Evolutionary conservation across 257 asterid genomes (phyloP).

Genomic region (Solanum microdontum): DNA sequence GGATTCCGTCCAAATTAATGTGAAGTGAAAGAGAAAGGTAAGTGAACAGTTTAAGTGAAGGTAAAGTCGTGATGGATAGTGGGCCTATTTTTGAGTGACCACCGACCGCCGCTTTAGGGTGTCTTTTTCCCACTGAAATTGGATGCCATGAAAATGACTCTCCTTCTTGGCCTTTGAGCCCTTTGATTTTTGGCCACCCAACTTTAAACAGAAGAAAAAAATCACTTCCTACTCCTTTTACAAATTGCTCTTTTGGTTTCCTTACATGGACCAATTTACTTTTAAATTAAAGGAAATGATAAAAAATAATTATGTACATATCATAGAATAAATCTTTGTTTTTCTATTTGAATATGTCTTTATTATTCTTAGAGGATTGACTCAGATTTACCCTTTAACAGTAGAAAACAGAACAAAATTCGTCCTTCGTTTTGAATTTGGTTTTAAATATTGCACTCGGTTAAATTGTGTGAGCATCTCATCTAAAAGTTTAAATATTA

Average conservation of each 20-base stretch:
- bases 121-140: constrained; percentile 1
- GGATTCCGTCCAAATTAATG: neutral
- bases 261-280: neutral
- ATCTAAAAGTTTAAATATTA: no score
- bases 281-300: neutral
- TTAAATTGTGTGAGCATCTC: neutral
- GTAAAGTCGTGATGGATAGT: neutral
- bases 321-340: neutral
- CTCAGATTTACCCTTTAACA: neutral
- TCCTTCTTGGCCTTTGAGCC: neutral
- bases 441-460: neutral
- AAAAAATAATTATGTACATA: neutral
- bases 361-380: neutral
- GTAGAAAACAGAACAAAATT: neutral
- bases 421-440: neutral
- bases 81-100: neutral
- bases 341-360: neutral
- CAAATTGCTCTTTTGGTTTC: neutral
- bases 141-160: neutral
- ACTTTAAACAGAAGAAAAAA: neutral
- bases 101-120: constrained; percentile 7
- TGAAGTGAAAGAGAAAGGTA: neutral
- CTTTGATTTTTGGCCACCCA: neutral
- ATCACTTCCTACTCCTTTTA: neutral
- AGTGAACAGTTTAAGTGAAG: neutral